A percentile compares a stretch with the other conserved stretches of the same genome.
These are phyloP conservation scores for Chrysopogon serrulatus DNA, from an alignment of 176 grass and related monocot genomes.

Conservation along the genomic window DNA sequence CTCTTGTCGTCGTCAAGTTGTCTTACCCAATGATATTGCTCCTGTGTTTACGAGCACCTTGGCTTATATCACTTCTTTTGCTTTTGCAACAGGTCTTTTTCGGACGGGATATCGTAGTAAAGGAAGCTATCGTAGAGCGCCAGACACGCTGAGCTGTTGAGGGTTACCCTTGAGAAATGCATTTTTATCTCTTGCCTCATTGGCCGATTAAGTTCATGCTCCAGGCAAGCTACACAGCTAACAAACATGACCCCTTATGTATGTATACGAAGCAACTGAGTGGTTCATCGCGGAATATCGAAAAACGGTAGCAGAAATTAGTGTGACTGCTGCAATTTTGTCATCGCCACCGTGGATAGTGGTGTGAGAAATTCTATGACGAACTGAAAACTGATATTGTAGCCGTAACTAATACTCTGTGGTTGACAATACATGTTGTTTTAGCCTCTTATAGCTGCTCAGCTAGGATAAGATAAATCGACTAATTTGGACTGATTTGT, in stretches of 20 bases:
- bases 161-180: neutral
- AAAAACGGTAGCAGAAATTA: neutral
- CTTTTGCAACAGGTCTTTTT: constrained; percentile 48
- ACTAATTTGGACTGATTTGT: too few species aligned
- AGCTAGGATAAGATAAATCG: too few species aligned
- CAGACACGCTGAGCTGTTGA: neutral
- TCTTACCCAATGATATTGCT: neutral
- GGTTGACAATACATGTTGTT: neutral
- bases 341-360: neutral
- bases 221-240: neutral
- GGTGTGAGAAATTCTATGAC: neutral
- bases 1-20: neutral
- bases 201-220: neutral
- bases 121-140: constrained; percentile 42
- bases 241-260: constrained; percentile 16
- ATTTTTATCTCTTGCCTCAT: constrained; percentile 19
- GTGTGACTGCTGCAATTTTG: constrained; percentile 1
- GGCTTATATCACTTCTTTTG: constrained; percentile 4
- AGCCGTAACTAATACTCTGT: neutral
- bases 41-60: neutral
- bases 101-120: constrained; percentile 57
- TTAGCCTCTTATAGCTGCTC: neutral
- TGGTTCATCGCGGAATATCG: neutral
- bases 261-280: neutral
- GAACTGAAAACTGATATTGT: neutral